phyloP scores from a whole-genome alignment of 768 basidiomycete genomes.

The Russula vinacea region DNA sequence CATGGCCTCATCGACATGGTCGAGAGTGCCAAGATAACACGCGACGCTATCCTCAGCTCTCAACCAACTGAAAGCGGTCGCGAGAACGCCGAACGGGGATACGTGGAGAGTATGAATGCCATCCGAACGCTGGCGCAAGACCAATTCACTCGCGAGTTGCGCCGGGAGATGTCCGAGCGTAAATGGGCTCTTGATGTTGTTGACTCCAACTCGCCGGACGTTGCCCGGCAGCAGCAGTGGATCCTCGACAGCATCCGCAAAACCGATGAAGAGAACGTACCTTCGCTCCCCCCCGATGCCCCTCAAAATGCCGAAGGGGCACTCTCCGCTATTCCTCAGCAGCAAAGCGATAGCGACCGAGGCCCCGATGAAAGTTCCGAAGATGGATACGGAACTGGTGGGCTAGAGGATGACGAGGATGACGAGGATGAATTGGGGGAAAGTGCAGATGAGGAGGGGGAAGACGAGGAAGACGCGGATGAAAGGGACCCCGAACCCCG shows the following conservation, averaged over 20 bases:
- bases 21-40: conserved; percentile 17
- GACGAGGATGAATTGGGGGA: not conserved
- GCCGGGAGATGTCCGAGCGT: conserved; percentile 26
- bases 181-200: conserved; percentile 26
- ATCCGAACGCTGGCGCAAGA: conserved; percentile 28
- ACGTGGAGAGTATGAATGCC: conserved; percentile 23
- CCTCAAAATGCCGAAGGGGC: not conserved
- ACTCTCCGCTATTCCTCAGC: conserved; percentile 12
- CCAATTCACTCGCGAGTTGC: conserved; percentile 22
- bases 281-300: not conserved
- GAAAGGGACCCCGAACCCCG: too few relatives aligned
- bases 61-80: conserved; percentile 15
- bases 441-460: conserved; percentile 14
- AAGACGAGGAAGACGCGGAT: not conserved
- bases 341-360: conserved; percentile 9
- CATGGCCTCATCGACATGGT: conserved; percentile 23
- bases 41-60: conserved; percentile 18
- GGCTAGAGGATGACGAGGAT: conserved; percentile 2
- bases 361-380: conserved; percentile 4
- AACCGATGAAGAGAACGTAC: not conserved
- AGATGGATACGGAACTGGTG: conserved; percentile 9
- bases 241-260: conserved; percentile 28
- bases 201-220: conserved; percentile 26
- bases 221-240: conserved; percentile 28
- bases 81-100: conserved; percentile 12